These are phyloP conservation scores for Suhomyces bribrorum DNA, from an alignment of 1,139 yeast genomes.

Conservation along the genomic window DNA sequence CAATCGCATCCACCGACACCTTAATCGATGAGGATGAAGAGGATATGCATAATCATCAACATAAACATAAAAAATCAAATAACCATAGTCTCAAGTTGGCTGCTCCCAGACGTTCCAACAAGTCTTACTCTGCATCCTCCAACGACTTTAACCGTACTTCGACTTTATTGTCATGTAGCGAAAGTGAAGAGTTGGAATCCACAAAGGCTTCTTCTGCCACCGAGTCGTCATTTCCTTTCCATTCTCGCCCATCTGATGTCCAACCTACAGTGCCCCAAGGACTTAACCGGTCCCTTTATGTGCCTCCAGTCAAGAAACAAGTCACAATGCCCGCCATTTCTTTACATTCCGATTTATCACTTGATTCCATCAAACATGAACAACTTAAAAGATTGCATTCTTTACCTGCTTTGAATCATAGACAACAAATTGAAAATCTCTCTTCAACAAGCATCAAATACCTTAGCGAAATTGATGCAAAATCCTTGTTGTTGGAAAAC, in stretches of 20 bases:
- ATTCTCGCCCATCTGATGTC: not conserved
- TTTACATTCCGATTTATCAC: constrained; percentile 14
- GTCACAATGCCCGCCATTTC: constrained; percentile 19
- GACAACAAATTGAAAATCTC: constrained; percentile 15
- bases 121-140: constrained; percentile 11
- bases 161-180: constrained; percentile 9
- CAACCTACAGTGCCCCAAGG: not conserved
- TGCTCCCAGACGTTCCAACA: constrained; percentile 10
- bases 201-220: constrained; percentile 16
- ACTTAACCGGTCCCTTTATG: not conserved
- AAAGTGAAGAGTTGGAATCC: constrained; percentile 11
- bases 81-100: constrained; percentile 7
- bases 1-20: constrained; percentile 13
- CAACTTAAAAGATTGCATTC: constrained; percentile 20
- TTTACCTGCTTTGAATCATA: constrained; percentile 15
- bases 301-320: constrained; percentile 17
- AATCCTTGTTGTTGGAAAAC: not conserved
- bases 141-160: constrained; percentile 7
- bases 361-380: constrained; percentile 20
- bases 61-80: constrained; percentile 2
- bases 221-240: constrained; percentile 14
- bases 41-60: not conserved
- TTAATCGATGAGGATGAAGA: constrained; percentile 15
- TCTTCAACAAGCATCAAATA: constrained; percentile 11
- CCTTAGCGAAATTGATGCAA: constrained; percentile 4